phyloP scores from a whole-genome alignment of 2,329 filamentous ascomycete genomes.

The Nemania sp. region DNA sequence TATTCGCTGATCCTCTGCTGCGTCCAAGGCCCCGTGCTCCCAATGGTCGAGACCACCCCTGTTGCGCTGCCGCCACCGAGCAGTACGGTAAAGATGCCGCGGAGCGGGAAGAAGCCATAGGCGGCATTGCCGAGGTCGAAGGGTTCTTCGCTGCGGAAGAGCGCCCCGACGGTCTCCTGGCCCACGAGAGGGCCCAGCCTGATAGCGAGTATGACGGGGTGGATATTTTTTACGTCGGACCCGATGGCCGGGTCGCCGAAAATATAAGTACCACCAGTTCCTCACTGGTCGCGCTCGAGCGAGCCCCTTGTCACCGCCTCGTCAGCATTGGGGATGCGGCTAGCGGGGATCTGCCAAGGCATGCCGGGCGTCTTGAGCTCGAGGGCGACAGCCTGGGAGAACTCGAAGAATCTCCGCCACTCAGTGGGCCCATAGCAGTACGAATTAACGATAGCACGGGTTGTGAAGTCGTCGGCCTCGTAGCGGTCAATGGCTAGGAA shows the following conservation, averaged over 20 bases:
- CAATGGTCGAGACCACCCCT: not conserved
- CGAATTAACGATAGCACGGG: not conserved
- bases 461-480: constrained; percentile 2
- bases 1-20: not conserved
- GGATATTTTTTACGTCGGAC: not conserved
- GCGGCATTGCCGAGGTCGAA: not conserved
- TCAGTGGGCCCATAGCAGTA: not conserved
- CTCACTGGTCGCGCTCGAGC: constrained; percentile 1
- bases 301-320: not conserved
- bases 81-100: not conserved
- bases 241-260: constrained; percentile 2
- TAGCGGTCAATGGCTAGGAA: constrained; percentile 3
- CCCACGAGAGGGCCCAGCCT: not conserved
- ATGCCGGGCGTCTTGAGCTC: no score
- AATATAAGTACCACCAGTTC: not conserved
- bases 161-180: not conserved
- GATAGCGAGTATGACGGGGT: not conserved
- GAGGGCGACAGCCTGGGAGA: not conserved
- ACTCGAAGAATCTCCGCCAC: constrained; percentile 1
- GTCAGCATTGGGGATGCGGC: not conserved
- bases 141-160: not conserved
- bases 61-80: not conserved
- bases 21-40: not conserved
- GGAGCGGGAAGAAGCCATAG: not conserved
- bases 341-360: not conserved